phyloP scores from a whole-genome alignment of 2,329 filamentous ascomycete genomes.

The Paecilomyces dactylethromorphus region DNA sequence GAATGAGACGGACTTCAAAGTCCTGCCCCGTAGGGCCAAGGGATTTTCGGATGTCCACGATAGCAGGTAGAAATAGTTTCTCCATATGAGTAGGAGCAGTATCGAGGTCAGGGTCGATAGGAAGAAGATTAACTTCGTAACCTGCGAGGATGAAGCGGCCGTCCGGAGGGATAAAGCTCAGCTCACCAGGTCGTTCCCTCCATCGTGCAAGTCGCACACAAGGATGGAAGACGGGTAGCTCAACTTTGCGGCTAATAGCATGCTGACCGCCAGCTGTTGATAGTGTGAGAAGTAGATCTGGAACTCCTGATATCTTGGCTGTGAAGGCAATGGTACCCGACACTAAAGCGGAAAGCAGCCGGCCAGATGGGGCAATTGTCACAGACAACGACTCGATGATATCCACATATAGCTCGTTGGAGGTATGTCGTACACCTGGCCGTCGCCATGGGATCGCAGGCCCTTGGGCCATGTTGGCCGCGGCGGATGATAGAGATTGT shows the following conservation, averaged over 20 bases:
- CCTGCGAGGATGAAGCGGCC: constrained; percentile 88
- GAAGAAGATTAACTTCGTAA: constrained; percentile 88
- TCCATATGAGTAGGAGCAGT: constrained; percentile 48
- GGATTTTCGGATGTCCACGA: constrained; percentile 72
- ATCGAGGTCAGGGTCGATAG: constrained; percentile 55
- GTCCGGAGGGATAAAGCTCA: constrained; percentile 95
- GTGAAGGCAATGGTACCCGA: constrained; percentile 94
- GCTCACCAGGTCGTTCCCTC: constrained; percentile 79
- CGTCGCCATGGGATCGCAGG: constrained; percentile 77
- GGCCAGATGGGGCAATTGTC: constrained; percentile 82
- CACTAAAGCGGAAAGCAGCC: constrained; percentile 77
- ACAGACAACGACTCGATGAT: constrained; percentile 85
- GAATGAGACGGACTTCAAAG: constrained; percentile 76
- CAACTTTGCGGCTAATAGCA: constrained; percentile 66
- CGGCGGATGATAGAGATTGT: constrained; percentile 27
- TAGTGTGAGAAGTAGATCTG: constrained; percentile 77
- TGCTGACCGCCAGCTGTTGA: constrained; percentile 76
- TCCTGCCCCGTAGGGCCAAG: constrained; percentile 70
- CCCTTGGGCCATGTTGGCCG: constrained; percentile 26
- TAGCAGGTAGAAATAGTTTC: constrained; percentile 73
- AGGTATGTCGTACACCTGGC: constrained; percentile 88
- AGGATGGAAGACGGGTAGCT: constrained; percentile 90
- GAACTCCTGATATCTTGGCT: constrained; percentile 87
- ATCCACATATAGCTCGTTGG: constrained; percentile 95
- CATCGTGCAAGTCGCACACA: constrained; percentile 87